Percentiles rank a stretch among this genome's conserved stretches.
These are phyloP conservation scores for Phaffia australis DNA, from an alignment of 768 basidiomycete genomes.

Conservation along the genomic window DNA sequence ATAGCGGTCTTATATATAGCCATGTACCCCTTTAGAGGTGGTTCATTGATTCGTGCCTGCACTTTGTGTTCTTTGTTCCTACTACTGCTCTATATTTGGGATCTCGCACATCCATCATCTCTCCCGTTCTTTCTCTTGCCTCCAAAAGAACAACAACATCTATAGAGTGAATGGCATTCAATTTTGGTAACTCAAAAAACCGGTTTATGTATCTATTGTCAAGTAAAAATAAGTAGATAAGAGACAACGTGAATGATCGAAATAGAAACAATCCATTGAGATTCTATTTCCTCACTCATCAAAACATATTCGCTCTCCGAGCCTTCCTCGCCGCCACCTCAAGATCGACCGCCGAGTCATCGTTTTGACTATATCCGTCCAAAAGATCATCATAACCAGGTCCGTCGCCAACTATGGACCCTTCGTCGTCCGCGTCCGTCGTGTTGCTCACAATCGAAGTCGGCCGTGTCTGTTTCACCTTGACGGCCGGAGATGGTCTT, in stretches of 20 bases:
- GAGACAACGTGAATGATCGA: neutral
- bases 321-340: neutral
- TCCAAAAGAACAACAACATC: neutral
- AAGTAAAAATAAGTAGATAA: neutral
- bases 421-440: constrained; percentile 7
- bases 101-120: neutral
- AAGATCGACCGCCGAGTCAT: neutral
- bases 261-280: neutral
- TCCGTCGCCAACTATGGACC: neutral
- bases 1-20: neutral
- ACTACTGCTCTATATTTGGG: neutral
- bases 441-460: constrained; percentile 10
- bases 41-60: too few relatives aligned
- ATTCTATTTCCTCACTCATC: neutral
- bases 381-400: constrained; percentile 8
- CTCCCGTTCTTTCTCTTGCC: neutral
- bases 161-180: neutral
- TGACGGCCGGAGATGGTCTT: too few relatives aligned
- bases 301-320: constrained; percentile 10
- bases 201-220: neutral
- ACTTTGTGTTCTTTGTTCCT: neutral
- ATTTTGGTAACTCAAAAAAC: neutral
- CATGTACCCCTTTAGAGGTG: neutral
- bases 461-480: constrained; percentile 8
- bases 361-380: constrained; percentile 4